Evolutionary conservation across 2,329 filamentous ascomycete genomes (phyloP), one percentile per base, ranked within the genome.

Genomic region (Daldinia sp.): DNA sequence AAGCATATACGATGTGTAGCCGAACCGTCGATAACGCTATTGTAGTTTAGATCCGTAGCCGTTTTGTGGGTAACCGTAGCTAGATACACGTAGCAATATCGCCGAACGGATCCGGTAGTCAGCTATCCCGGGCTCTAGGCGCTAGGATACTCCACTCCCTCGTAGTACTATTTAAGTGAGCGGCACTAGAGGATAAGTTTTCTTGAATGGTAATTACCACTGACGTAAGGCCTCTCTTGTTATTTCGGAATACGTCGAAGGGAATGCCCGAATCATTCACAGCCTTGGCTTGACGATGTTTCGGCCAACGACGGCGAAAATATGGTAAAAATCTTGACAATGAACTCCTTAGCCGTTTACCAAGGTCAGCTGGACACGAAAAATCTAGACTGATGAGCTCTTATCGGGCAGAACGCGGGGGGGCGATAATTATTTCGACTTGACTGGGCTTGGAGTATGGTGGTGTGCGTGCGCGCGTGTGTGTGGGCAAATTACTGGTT

Each of bases 21-120:
- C 43, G 27, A 27, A 29, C 45, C 27, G 39, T 51, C n/a, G 54
- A 50, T 52, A 54, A 19, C 27, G 55, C 58, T 39, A 62, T 62
- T 45, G 43, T 13, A 37, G 47, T 35, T 64, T 67, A 64, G 64
- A 62, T 59, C 61, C 41, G 37, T 62, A 25, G 15, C 51, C 41
- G 51, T 53, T 58, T 64, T 57, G 35, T 63, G 48, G 59, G 48
- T 54, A 59, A 39, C 23, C 9, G 29, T 48, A 15, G 17, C 30
- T 64, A 17, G 51, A 21, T 41, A 49, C 15, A 45, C 45, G 37
- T 30, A 41, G 34, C 15, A 37, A 35, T 48, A 39, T 60, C 51
- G 41, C 61, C 58, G 51, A 58, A n/a, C n/a, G 29, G 30, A 45
- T 41, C 55, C 61, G 58, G 47, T 47, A 57, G 32, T 37, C 25